Base-by-base conservation (phyloP, 768 basidiomycete genomes). In the Lentinula edodes region DNA sequence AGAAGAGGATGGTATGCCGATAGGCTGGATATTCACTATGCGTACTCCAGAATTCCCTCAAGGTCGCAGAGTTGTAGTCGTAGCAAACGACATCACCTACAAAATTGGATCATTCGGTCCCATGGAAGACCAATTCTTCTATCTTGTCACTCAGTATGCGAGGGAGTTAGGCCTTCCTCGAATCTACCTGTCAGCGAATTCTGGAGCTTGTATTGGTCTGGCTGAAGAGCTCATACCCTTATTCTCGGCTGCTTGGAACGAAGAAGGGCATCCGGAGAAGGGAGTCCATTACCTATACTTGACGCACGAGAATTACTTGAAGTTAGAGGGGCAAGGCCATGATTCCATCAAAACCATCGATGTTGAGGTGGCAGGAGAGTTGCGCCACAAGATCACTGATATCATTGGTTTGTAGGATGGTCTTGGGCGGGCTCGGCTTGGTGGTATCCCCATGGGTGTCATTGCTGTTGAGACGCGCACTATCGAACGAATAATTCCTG, bases 91-190 rank as follows among this genome's bases (percentile, higher is more conserved):
- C 68, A 99, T 98, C 76, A 99, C 97, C 13, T 97, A 86, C 83
- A 95, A 91, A 76, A 98, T 98, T 65, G 97, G 97, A 58, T 98
- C 97, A 12, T 99, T 99, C 74, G 96, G 96, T 48, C 97, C 97
- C 48, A 71, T 78, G 2, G 97, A 99, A 72, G 97, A 99, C 74
- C 90, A 93, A 62, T 99, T 91, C 85, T 98, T 99, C 80, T 95
- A 84, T 76, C 88, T 91, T 60, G 95, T 91, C 57, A 95, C 95
- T 2, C 89, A 95, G 72, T 94, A 96, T 69, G 96, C 97, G 39
- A 92, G 95, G 43, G 77, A 84, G 39, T 84, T 83, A 42, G 96
- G 97, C 53, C 75, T 97, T 32, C 97, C 97, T 52, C 91, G 97
- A 50, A 89, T 99, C 66, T 99, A 99, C 76, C 87, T 99, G 45